Evolutionary conservation across 1,139 yeast species (phyloP), one percentile per base, ranked within the genome.

Genomic region (Suhomyces kunorum): DNA sequence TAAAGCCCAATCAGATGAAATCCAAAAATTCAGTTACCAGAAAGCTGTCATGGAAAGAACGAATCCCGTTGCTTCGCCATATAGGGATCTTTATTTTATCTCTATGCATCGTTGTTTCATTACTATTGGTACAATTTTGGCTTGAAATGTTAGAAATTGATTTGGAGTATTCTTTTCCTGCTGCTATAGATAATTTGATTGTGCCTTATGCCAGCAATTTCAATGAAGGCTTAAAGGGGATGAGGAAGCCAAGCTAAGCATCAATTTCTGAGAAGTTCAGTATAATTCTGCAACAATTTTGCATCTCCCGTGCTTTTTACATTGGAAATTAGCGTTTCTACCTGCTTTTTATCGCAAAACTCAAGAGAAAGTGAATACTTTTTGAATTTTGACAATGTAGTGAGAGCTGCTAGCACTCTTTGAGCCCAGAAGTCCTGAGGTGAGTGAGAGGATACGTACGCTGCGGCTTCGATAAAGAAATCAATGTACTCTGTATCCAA

Each of bases 401-500:
- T 34, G 15, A 66, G 48, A 7, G 55, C 46, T 6, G 44, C 35
- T 6, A 58, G 39, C 1, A 61, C 44, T 14, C 44, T 44, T 1
- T 23, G 7, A 14, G 48, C 50, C 65, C 66, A 59, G 14, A 49
- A 40, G 4, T 48, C 45, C 3, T 59, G 49, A 1, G 42, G 16
- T 5, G 48, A 37, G 20, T 51, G 36, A 4, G 38, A 42, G 0
- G 66, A 50, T 3, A 53, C 51, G 43, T 49, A 51, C 0, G 53
- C 52, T 2, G 72, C 65, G 0, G 84, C 76, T 35, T 77, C 79
- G 9, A 82, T 45, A 37, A 71, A 68, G 47, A 80, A 78, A 19
- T 71, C 73, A 12, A 83, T 58, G 41, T 78, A 72, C 13, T 76
- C 80, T 0, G 78, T 59, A 43, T 84, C 90, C 1, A 84, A 59